phyloP scores from a whole-genome alignment of 495 filamentous ascomycete genomes.

The Aspergillus carlsbadensis region DNA sequence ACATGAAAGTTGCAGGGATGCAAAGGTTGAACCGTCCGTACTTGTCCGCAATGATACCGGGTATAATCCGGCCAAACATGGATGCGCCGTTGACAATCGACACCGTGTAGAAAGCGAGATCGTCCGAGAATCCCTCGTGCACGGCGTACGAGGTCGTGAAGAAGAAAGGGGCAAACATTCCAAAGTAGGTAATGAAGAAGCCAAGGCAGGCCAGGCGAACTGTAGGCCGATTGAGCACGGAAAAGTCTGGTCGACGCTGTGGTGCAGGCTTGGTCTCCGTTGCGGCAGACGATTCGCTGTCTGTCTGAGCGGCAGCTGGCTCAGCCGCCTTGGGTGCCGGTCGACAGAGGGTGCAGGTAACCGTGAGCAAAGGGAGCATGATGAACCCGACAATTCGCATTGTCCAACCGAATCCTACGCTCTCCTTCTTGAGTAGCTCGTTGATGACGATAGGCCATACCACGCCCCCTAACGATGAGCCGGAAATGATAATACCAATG shows the following conservation, averaged over 20 bases:
- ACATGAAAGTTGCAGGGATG: slow-evolving; percentile 54
- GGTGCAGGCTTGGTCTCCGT: background rate
- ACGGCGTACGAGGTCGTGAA: slow-evolving; percentile 40
- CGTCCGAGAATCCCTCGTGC: slow-evolving; percentile 31
- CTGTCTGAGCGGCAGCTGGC: background rate
- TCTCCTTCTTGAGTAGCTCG: slow-evolving; percentile 27
- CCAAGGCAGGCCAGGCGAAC: slow-evolving; percentile 49
- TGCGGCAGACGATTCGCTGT: background rate
- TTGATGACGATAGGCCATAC: slow-evolving; percentile 47
- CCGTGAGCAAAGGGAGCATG: slow-evolving; percentile 52
- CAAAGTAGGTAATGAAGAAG: slow-evolving; percentile 44
- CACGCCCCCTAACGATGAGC: slow-evolving; percentile 58
- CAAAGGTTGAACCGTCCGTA: slow-evolving; percentile 70
- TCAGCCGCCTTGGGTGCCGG: background rate
- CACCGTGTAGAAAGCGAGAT: slow-evolving; percentile 42
- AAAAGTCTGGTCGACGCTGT: slow-evolving; percentile 15
- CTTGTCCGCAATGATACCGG: slow-evolving; percentile 64
- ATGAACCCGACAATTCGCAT: slow-evolving; percentile 51
- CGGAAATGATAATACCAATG: slow-evolving; percentile 53
- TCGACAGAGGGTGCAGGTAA: slow-evolving; percentile 47
- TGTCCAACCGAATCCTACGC: slow-evolving; percentile 49
- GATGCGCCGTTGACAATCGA: slow-evolving; percentile 49
- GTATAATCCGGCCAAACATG: slow-evolving; percentile 38
- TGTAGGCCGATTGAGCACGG: slow-evolving; percentile 22
- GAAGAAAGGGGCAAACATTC: slow-evolving; percentile 50